Conservation (phyloP, 179 eudicot genomes). For the Spergularia azorica region DNA sequence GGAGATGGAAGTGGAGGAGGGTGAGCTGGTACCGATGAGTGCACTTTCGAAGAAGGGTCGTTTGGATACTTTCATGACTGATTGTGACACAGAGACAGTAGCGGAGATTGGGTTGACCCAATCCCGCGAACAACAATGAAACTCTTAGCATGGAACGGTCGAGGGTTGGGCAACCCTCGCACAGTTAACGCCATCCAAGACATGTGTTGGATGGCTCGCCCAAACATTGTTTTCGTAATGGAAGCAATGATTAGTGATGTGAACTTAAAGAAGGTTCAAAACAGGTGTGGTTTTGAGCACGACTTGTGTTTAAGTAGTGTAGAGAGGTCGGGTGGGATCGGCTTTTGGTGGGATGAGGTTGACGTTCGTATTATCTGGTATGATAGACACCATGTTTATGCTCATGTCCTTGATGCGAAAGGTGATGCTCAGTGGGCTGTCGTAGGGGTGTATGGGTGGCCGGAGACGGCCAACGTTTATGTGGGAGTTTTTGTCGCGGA, state of each 20-base stretch:
- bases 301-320: no score
- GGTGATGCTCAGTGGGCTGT: no score
- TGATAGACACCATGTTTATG: not conserved
- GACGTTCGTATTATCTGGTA: no score
- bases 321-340: no score
- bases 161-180: not conserved
- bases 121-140: not conserved
- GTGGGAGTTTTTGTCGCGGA: not conserved
- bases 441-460: not conserved
- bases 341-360: no score
- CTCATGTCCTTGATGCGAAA: no score
- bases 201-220: not conserved
- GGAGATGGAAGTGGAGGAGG: no score
- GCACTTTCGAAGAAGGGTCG: no score
- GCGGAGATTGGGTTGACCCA: not conserved
- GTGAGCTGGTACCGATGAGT: no score
- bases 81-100: not conserved
- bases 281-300: no score
- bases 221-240: not conserved
- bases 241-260: not conserved
- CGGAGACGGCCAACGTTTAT: not conserved
- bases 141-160: not conserved
- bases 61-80: no score
- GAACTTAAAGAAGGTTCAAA: not conserved
- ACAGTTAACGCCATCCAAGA: not conserved